Percentiles rank a stretch among this genome's conserved stretches.
Conservation (phyloP, 768 basidiomycete species). For the Mycena chlorophos region DNA sequence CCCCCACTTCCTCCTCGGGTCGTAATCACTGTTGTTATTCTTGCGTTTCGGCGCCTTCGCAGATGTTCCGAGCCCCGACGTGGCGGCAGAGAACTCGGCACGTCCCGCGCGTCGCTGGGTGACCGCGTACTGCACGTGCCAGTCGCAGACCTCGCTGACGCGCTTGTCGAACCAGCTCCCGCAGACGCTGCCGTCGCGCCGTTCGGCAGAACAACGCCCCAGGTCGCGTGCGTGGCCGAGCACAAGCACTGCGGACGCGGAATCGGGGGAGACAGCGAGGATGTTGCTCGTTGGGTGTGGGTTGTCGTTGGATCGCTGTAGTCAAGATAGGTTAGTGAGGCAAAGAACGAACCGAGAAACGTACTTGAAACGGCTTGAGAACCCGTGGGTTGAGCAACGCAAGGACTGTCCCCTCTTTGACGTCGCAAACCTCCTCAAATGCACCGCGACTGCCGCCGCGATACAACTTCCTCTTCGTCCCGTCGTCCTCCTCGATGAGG, state of each 20-base stretch:
- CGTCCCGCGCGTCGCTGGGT: slow-evolving; percentile 70
- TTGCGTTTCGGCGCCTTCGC: slow-evolving; percentile 52
- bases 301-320: slow-evolving; percentile 48
- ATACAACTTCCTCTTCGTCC: slow-evolving; percentile 63
- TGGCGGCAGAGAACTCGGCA: slow-evolving; percentile 75
- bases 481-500: slow-evolving; percentile 51
- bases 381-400: slow-evolving; percentile 87
- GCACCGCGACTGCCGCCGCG: slow-evolving; percentile 91
- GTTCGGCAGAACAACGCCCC: slow-evolving; percentile 77
- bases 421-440: slow-evolving; percentile 82
- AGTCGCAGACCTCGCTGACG: slow-evolving; percentile 86
- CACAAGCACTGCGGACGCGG: slow-evolving; percentile 74
- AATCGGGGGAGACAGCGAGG: slow-evolving; percentile 84
- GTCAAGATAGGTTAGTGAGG: background rate
- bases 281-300: slow-evolving; percentile 82
- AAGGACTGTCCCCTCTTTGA: slow-evolving; percentile 87
- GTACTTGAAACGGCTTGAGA: slow-evolving; percentile 82
- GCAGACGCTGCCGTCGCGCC: slow-evolving; percentile 79
- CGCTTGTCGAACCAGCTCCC: slow-evolving; percentile 91
- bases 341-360: slow-evolving; percentile 17
- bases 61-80: slow-evolving; percentile 46
- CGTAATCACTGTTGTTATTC: slow-evolving; percentile 56
- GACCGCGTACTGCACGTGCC: slow-evolving; percentile 82
- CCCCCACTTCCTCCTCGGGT: slow-evolving; percentile 76
- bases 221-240: slow-evolving; percentile 88